Evolutionary conservation across 2,329 filamentous ascomycete species (phyloP).

Genomic region (Fusarium sp.): DNA sequence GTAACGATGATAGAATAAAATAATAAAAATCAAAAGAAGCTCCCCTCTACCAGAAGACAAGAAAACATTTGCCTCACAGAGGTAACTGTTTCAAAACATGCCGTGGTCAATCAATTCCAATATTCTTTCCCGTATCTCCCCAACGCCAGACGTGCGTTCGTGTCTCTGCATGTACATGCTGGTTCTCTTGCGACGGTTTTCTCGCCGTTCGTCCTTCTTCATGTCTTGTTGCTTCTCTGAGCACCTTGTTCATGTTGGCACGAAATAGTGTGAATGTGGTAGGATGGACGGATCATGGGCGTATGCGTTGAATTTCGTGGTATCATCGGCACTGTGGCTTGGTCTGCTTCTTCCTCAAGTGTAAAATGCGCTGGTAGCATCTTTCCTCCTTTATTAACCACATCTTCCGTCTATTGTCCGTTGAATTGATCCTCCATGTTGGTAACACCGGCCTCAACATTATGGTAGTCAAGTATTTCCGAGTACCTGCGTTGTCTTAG

Average conservation of each 20-base stretch:
- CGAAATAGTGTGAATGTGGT: slow-evolving; percentile 31
- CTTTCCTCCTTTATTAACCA: slow-evolving; percentile 51
- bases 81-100: slow-evolving; percentile 14
- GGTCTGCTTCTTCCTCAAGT: slow-evolving; percentile 40
- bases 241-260: slow-evolving; percentile 37
- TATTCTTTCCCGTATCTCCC: slow-evolving; percentile 43
- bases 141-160: slow-evolving; percentile 51
- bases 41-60: slow-evolving; percentile 28
- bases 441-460: slow-evolving; percentile 74
- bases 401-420: slow-evolving; percentile 53
- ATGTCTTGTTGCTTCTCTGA: slow-evolving; percentile 29
- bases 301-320: slow-evolving; percentile 54
- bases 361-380: slow-evolving; percentile 38
- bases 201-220: slow-evolving; percentile 19
- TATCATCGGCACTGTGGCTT: slow-evolving; percentile 50
- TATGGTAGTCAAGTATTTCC: slow-evolving; percentile 98
- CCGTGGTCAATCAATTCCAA: slow-evolving; percentile 29
- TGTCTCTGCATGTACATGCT: slow-evolving; percentile 38
- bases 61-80: slow-evolving; percentile 8
- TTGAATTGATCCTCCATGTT: slow-evolving; percentile 58
- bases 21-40: slow-evolving; percentile 13
- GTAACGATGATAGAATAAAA: slow-evolving; percentile 4
- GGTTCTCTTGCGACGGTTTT: slow-evolving; percentile 20
- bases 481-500: slow-evolving; percentile 79
- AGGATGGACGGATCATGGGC: slow-evolving; percentile 37